These are phyloP conservation scores for Collybia sordida DNA, from an alignment of 768 basidiomycete genomes.

Conservation along the genomic window DNA sequence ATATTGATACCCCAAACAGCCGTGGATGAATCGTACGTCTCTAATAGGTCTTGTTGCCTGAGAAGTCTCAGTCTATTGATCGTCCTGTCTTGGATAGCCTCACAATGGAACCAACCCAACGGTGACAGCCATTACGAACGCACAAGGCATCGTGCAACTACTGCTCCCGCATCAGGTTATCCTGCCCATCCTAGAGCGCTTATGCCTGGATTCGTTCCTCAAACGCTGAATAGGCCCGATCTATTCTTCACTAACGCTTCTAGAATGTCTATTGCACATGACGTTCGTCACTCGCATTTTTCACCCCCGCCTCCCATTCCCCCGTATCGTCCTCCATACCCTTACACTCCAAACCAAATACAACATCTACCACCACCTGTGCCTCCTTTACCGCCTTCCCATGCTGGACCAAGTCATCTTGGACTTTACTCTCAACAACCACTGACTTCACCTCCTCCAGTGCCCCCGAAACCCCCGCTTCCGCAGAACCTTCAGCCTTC, in stretches of 20 bases:
- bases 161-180: slow-evolving; percentile 16
- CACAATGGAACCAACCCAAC: slow-evolving; percentile 7
- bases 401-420: slow-evolving; percentile 2
- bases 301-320: slow-evolving; percentile 20
- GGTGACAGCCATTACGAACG: slow-evolving; percentile 4
- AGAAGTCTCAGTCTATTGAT: neutral
- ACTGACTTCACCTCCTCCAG: slow-evolving; percentile 28
- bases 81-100: slow-evolving; percentile 9
- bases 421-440: slow-evolving; percentile 11
- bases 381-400: slow-evolving; percentile 24
- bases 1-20: too few relatives aligned
- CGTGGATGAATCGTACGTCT: too few relatives aligned
- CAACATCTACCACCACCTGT: slow-evolving; percentile 23
- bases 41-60: too few relatives aligned
- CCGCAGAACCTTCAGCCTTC: neutral
- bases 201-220: slow-evolving; percentile 18
- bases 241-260: slow-evolving; percentile 19
- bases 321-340: slow-evolving; percentile 28
- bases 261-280: slow-evolving; percentile 14
- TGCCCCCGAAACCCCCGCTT: slow-evolving; percentile 37
- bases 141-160: slow-evolving; percentile 15
- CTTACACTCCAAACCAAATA: slow-evolving; percentile 20
- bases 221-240: slow-evolving; percentile 19
- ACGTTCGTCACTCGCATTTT: slow-evolving; percentile 12
- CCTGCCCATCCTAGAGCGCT: slow-evolving; percentile 19